Conservation (phyloP, 805 yeast species). For the Brettanomyces nanus region DNA sequence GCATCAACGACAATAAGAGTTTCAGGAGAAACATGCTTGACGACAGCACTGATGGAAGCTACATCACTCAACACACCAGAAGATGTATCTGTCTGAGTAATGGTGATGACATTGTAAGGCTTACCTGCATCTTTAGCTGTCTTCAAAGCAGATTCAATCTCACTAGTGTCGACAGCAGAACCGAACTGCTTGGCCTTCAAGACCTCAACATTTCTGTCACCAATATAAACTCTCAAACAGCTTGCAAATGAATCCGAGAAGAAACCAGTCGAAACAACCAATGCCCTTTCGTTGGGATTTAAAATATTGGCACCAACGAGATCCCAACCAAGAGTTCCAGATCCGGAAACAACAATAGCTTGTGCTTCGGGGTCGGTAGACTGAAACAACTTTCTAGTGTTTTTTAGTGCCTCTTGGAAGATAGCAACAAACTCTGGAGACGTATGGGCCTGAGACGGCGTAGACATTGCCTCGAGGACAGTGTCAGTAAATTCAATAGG, state of each 20-base stretch:
- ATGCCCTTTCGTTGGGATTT: slow-evolving; percentile 55
- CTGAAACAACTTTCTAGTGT: slow-evolving; percentile 67
- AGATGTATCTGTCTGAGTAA: slow-evolving; percentile 95
- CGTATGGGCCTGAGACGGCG: slow-evolving; percentile 85
- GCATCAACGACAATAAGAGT: slow-evolving; percentile 85
- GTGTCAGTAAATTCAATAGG: slow-evolving; percentile 53
- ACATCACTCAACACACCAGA: slow-evolving; percentile 86
- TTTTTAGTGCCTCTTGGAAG: slow-evolving; percentile 60
- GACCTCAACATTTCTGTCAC: slow-evolving; percentile 58
- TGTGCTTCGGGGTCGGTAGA: slow-evolving; percentile 62
- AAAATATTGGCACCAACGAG: slow-evolving; percentile 72
- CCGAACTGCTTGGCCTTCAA: slow-evolving; percentile 63
- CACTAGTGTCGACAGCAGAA: slow-evolving; percentile 48
- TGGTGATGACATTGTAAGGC: slow-evolving; percentile 59
- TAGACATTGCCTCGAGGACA: slow-evolving; percentile 72
- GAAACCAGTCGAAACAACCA: slow-evolving; percentile 85
- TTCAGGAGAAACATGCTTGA: slow-evolving; percentile 62
- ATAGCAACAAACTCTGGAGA: slow-evolving; percentile 72
- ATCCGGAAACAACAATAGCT: slow-evolving; percentile 76
- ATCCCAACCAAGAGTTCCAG: slow-evolving; percentile 97
- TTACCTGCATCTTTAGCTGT: slow-evolving; percentile 23
- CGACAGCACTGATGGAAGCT: slow-evolving; percentile 49
- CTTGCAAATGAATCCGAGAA: slow-evolving; percentile 81
- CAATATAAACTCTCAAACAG: slow-evolving; percentile 59
- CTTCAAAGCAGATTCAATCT: slow-evolving; percentile 48